Evolutionary conservation across 371 early-diverging fungal species (phyloP).

Genomic region (Mortierella polycephala): DNA sequence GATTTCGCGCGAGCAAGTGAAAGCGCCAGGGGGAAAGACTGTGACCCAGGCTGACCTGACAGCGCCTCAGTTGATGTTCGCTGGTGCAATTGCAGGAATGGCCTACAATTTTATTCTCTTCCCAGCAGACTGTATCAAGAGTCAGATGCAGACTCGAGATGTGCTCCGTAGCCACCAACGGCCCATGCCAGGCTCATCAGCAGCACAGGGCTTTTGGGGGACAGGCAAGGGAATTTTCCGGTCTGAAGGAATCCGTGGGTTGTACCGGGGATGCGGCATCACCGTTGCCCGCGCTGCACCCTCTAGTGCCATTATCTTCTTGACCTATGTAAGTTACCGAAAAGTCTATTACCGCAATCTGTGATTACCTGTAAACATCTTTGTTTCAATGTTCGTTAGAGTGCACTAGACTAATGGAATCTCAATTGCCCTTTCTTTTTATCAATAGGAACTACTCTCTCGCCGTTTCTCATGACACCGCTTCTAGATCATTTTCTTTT

Average conservation of each 20-base stretch:
- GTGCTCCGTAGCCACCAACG: conserved; percentile 54
- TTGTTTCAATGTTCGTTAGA: neutral
- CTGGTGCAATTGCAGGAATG: conserved; percentile 95
- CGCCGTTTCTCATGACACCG: conserved; percentile 14
- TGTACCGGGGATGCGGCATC: conserved; percentile 95
- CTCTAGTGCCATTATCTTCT: conserved; percentile 92
- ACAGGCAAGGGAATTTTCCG: conserved; percentile 77
- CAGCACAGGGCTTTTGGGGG: conserved; percentile 59
- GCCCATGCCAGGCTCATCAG: conserved; percentile 7
- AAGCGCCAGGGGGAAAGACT: conserved; percentile 23
- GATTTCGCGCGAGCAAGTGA: conserved; percentile 59
- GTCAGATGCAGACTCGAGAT: conserved; percentile 91
- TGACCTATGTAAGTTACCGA: conserved; percentile 74
- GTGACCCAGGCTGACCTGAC: conserved; percentile 69
- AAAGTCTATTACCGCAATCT: neutral
- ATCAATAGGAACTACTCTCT: conserved; percentile 22
- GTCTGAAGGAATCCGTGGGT: conserved; percentile 83
- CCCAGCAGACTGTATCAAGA: conserved; percentile 96
- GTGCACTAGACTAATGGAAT: neutral
- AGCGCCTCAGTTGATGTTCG: conserved; percentile 78
- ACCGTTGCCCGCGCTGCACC: conserved; percentile 92
- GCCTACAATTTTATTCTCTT: conserved; percentile 90
- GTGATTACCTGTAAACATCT: neutral
- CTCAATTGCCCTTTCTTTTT: neutral
- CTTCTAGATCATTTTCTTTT: no score